Evolutionary conservation across 1,284 basidiomycete species (phyloP).

Genomic region (Pseudozyma sp.): DNA sequence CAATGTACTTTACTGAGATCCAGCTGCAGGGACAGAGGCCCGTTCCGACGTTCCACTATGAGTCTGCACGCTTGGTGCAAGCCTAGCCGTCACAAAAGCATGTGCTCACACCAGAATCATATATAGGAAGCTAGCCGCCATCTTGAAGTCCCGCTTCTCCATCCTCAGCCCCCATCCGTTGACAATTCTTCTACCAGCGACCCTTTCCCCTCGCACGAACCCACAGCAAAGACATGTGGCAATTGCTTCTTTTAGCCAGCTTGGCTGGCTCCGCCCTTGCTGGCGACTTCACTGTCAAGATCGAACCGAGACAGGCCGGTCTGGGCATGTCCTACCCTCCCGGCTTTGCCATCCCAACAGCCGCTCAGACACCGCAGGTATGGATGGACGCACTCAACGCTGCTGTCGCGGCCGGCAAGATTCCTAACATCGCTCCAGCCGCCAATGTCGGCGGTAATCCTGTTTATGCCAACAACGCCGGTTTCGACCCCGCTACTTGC

Average conservation of each 20-base stretch:
- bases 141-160: background rate
- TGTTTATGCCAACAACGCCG: conserved; percentile 45
- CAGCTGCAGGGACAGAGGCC: background rate
- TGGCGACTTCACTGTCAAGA: conserved; percentile 44
- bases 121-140: conserved; percentile 4
- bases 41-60: conserved; percentile 1
- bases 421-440: conserved; percentile 49
- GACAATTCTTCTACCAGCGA: background rate
- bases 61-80: background rate
- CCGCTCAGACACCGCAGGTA: conserved; percentile 36
- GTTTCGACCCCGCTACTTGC: conserved; percentile 37
- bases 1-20: background rate
- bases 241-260: conserved; percentile 25
- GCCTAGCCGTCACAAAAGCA: background rate
- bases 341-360: conserved; percentile 23
- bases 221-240: conserved; percentile 15
- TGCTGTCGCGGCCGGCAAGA: conserved; percentile 51
- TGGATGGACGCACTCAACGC: conserved; percentile 51
- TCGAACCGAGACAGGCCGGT: conserved; percentile 27
- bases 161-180: background rate
- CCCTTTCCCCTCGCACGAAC: background rate
- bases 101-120: background rate
- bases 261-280: conserved; percentile 39
- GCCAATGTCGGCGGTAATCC: conserved; percentile 23
- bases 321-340: conserved; percentile 25